A percentile compares a stretch with the other conserved stretches of the same genome.
Evolutionary conservation across 306 rosid species (phyloP).

Genomic region (Inga oerstediana): DNA sequence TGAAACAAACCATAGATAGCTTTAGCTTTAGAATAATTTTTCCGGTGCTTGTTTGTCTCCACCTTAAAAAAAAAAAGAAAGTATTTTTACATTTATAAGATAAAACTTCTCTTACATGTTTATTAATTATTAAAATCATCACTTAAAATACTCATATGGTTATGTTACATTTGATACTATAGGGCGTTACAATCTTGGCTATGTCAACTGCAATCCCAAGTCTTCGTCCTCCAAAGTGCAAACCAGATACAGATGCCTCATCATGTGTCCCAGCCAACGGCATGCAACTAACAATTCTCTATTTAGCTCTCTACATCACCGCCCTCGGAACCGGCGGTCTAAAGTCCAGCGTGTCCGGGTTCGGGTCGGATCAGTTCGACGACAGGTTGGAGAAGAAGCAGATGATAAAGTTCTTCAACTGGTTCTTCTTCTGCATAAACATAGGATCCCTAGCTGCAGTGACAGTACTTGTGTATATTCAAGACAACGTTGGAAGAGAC

Average conservation of each 20-base stretch:
- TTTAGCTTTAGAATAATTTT: not conserved
- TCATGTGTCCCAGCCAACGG: slow-evolving; percentile 57
- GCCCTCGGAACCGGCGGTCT: slow-evolving; percentile 89
- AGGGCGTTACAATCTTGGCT: slow-evolving; percentile 86
- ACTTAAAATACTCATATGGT: not conserved
- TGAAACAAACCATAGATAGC: not conserved
- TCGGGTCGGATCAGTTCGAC: slow-evolving; percentile 87
- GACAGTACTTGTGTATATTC: slow-evolving; percentile 77
- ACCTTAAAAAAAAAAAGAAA: too few relatives aligned
- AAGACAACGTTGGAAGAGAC: slow-evolving; percentile 68
- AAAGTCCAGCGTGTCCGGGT: slow-evolving; percentile 81
- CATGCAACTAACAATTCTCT: slow-evolving; percentile 55
- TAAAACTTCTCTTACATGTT: too few relatives aligned
- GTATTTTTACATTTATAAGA: too few relatives aligned
- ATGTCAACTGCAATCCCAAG: slow-evolving; percentile 77
- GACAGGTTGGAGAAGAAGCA: slow-evolving; percentile 57
- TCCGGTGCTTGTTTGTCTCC: too few relatives aligned
- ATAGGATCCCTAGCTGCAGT: slow-evolving; percentile 81
- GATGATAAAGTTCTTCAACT: slow-evolving; percentile 75
- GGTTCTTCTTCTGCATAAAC: slow-evolving; percentile 93
- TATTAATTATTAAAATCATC: too few relatives aligned
- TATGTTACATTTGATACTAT: not conserved
- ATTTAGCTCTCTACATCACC: slow-evolving; percentile 66
- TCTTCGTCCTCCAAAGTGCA: slow-evolving; percentile 82
- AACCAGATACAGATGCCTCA: not conserved